These are phyloP conservation scores for Mortierella hygrophila DNA, from an alignment of 192 early-diverging fungal genomes.

Conservation along the genomic window DNA sequence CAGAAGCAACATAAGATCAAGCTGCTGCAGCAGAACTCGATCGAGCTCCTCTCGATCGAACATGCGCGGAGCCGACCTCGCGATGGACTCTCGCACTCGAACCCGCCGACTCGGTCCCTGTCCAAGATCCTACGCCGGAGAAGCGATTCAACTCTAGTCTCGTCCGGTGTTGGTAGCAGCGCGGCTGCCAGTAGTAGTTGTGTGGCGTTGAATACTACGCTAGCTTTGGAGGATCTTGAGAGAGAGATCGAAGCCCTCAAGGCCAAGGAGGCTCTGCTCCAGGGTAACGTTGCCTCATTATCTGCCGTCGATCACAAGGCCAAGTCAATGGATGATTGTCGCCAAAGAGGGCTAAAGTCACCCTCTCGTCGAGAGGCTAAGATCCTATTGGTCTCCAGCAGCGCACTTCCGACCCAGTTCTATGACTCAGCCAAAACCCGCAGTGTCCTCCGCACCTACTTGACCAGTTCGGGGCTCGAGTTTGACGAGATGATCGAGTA, in stretches of 20 bases:
- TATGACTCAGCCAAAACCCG: slow-evolving; percentile 30
- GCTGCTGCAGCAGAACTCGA: background rate
- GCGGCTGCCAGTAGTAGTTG: background rate
- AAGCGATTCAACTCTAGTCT: background rate
- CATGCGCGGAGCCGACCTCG: background rate
- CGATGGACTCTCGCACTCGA: background rate
- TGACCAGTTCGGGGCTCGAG: background rate
- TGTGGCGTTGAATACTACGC: background rate
- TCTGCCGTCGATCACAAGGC: background rate
- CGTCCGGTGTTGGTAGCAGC: background rate
- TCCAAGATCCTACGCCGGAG: background rate
- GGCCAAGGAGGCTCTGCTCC: slow-evolving; percentile 13
- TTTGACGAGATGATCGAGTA: slow-evolving; percentile 57
- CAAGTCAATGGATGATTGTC: background rate
- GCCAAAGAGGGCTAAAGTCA: background rate
- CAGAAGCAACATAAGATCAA: background rate
- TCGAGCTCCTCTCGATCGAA: background rate
- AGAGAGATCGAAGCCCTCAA: slow-evolving; percentile 15
- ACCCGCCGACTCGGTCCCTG: background rate
- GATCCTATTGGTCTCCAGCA: slow-evolving; percentile 23
- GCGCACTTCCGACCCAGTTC: slow-evolving; percentile 41
- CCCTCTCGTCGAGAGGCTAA: background rate
- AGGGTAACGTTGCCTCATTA: background rate
- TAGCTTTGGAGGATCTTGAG: slow-evolving; percentile 13
- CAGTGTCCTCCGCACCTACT: slow-evolving; percentile 19